Percentiles rank a stretch among this genome's conserved stretches.
These are phyloP conservation scores for Arctium lappa DNA, from an alignment of 129 eudicot genomes.

Conservation along the genomic window DNA sequence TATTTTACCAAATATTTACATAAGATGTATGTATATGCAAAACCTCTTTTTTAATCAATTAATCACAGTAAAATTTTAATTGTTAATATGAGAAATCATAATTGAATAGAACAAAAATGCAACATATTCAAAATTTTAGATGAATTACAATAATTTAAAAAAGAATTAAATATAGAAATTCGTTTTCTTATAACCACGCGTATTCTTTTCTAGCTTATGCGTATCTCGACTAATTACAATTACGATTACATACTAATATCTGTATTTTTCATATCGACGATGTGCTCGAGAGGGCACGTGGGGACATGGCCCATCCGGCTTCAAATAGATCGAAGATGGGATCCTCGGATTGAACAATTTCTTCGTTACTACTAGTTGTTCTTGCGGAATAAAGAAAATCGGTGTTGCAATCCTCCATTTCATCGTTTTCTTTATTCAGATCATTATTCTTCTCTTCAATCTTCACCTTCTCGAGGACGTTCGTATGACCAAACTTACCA, in stretches of 20 bases:
- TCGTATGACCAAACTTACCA: constrained; percentile 4
- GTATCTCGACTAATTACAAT: background rate
- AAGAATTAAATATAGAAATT: background rate
- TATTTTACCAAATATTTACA: too few species aligned
- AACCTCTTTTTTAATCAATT: too few species aligned
- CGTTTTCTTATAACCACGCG: background rate
- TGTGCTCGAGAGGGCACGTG: constrained; percentile 14
- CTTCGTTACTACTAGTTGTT: constrained; percentile 6
- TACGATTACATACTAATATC: background rate
- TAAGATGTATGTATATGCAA: too few species aligned
- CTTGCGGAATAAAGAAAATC: constrained; percentile 16
- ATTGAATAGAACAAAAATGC: background rate
- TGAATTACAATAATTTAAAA: background rate
- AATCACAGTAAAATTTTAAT: too few species aligned
- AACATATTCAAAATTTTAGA: background rate
- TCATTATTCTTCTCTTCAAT: constrained; percentile 2
- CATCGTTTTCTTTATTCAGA: constrained; percentile 10
- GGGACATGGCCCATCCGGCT: constrained; percentile 46
- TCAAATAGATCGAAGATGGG: constrained; percentile 48
- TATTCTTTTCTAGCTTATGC: background rate
- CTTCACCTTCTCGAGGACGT: constrained; percentile 12
- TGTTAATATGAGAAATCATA: background rate
- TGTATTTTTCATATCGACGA: background rate
- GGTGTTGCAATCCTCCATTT: constrained; percentile 12
- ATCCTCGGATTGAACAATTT: constrained; percentile 23